Percentiles rank a stretch among this genome's conserved stretches.
These are phyloP conservation scores for Lipomyces starkeyi DNA, from an alignment of 805 yeast species.

Conservation along the genomic window DNA sequence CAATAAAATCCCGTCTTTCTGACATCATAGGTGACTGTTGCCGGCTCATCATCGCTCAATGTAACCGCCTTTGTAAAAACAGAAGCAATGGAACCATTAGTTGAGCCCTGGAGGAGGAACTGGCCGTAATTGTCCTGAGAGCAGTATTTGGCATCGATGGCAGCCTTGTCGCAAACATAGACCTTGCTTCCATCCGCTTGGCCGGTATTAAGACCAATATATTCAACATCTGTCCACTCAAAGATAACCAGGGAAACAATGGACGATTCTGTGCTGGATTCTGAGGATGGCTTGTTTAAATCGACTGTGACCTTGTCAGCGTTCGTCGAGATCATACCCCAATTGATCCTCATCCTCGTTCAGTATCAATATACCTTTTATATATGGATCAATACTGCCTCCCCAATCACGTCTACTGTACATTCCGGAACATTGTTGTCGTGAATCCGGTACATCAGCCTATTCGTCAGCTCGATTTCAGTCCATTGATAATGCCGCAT, in stretches of 20 bases:
- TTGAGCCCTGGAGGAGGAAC: conserved; percentile 58
- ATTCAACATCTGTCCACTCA: conserved; percentile 78
- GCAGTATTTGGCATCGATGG: conserved; percentile 67
- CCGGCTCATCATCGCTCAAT: conserved; percentile 63
- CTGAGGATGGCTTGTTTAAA: neutral
- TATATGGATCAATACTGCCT: conserved; percentile 72
- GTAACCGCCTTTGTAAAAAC: conserved; percentile 33
- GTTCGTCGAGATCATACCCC: conserved; percentile 35
- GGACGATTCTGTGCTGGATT: conserved; percentile 43
- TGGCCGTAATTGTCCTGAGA: conserved; percentile 58
- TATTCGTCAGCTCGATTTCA: conserved; percentile 3
- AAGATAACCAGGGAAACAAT: conserved; percentile 73
- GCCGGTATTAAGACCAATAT: conserved; percentile 61
- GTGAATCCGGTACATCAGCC: conserved; percentile 54
- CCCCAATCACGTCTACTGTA: conserved; percentile 87
- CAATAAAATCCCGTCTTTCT: conserved; percentile 89
- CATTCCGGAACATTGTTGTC: conserved; percentile 88
- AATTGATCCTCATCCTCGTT: conserved; percentile 43
- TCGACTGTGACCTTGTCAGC: neutral
- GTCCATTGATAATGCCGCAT: neutral
- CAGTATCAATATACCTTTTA: conserved; percentile 53
- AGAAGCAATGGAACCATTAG: conserved; percentile 26
- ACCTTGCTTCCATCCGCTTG: conserved; percentile 47
- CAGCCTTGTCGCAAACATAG: conserved; percentile 76
- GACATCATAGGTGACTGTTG: conserved; percentile 65